Evolutionary conservation across 192 early-diverging fungal genomes (phyloP).

Genomic region (Geosiphon pyriformis): DNA sequence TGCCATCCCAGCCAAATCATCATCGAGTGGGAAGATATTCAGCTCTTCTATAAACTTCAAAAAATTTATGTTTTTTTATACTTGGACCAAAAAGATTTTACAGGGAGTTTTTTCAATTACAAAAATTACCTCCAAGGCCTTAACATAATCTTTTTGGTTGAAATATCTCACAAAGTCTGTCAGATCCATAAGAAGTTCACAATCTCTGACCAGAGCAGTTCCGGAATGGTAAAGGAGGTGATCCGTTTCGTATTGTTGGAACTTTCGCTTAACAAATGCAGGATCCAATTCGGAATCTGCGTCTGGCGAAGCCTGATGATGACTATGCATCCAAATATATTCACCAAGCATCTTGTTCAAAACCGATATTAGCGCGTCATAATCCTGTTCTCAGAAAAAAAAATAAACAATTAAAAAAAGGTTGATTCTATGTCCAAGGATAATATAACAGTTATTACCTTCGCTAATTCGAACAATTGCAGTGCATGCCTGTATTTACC

Average conservation of each 20-base stretch:
- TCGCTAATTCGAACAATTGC: conserved; percentile 11
- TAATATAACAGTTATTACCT: not conserved
- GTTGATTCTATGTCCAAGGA: not conserved
- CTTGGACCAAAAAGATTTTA: conserved; percentile 26
- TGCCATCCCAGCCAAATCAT: conserved; percentile 50
- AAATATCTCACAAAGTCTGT: conserved; percentile 15
- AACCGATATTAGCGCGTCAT: conserved; percentile 20
- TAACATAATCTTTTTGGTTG: conserved; percentile 17
- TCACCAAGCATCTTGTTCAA: conserved; percentile 30
- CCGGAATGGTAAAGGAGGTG: not conserved
- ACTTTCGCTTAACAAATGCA: not conserved
- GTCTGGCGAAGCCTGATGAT: not conserved
- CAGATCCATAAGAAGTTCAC: not conserved
- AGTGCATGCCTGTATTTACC: conserved; percentile 14
- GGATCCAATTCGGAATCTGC: conserved; percentile 12
- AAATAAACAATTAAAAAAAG: conserved; percentile 3
- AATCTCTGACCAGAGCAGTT: not conserved
- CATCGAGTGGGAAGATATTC: conserved; percentile 59
- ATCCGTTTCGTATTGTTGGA: not conserved
- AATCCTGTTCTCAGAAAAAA: conserved; percentile 27
- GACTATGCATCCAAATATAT: conserved; percentile 14
- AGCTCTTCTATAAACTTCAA: conserved; percentile 60
- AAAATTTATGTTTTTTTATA: conserved; percentile 48
- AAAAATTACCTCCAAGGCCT: conserved; percentile 7
- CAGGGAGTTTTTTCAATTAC: conserved; percentile 23